Evolutionary conservation across 2,329 filamentous ascomycete species (phyloP), one percentile per base, ranked within the genome.

Genomic region (Xylariaceae sp.): DNA sequence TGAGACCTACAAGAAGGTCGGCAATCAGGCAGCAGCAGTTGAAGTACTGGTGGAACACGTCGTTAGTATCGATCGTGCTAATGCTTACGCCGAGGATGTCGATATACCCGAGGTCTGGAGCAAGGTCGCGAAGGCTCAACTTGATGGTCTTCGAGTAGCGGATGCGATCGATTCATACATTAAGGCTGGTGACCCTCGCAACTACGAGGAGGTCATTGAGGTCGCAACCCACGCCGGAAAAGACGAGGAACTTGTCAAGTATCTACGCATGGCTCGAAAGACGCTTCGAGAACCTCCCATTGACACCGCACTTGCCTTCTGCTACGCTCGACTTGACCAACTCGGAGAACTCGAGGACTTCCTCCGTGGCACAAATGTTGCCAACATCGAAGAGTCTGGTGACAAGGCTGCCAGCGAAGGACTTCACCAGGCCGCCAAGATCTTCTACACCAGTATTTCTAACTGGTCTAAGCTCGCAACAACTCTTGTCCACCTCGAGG

Each of bases 381-480:
- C 95, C 50, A 93, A 99, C 73, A 84, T 98, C 51, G 95, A 99
- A 73, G 90, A 95, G 66, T 98, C 92, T 57, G 95, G 95, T 80
- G 95, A 99, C 82, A 97, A 97, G 81, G 93, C 95, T 20, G 98
- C 96, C 66, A 89, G 88, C 61, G 95, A 99, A 77, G 93, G 93
- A 58, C 88, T 91, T 70, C 93, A 95, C 70, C 89, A 98, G 80
- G 95, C 95, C 43, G 91, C 95, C 63, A 99, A 99, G 85, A 98
- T 99, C 71, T 99, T 98, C 84, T 99, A 88, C 80, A 91, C 87
- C 53, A 98, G 91, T 79, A 96, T 99, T 73, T 99, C 95, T 52
- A 99, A 99, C 84, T 99, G 95, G 95, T 93, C 93, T 53, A 99
- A 99, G 81, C 87, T 99, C 68, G 93, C 95, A 14, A 98, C 95